A percentile compares a stretch with the other conserved stretches of the same genome.
These are phyloP conservation scores for Saccharomyces hybrid DNA, from an alignment of 1,139 yeast species.

Conservation along the genomic window DNA sequence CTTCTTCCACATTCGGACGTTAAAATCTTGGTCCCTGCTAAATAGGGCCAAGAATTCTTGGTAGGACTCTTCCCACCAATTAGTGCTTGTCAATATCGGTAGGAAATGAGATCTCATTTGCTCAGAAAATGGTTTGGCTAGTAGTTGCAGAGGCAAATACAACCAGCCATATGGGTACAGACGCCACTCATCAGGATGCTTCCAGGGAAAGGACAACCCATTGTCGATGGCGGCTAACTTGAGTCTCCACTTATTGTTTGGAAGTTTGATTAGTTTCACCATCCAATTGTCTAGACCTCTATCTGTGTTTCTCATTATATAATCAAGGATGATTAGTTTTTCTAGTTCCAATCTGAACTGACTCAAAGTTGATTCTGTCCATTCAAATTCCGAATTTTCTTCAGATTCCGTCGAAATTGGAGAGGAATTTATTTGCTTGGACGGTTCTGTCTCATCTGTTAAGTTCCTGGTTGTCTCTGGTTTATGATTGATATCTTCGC, in stretches of 20 bases:
- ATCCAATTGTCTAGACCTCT: conserved; percentile 75
- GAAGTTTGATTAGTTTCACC: conserved; percentile 38
- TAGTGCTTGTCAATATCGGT: conserved; percentile 49
- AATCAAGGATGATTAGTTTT: conserved; percentile 62
- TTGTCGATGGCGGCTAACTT: conserved; percentile 70
- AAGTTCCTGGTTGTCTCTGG: neutral
- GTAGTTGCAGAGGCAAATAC: conserved; percentile 52
- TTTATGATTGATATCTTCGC: neutral
- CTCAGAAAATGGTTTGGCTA: conserved; percentile 61
- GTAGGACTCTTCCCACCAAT: conserved; percentile 67
- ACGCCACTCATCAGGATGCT: conserved; percentile 77
- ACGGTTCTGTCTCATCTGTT: neutral
- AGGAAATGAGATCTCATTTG: conserved; percentile 51
- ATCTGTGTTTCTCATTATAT: conserved; percentile 68
- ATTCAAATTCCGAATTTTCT: conserved; percentile 33
- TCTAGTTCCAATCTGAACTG: conserved; percentile 60
- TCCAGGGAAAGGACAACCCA: conserved; percentile 74
- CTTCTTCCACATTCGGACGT: conserved; percentile 56
- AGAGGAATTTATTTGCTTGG: conserved; percentile 5
- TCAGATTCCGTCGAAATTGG: conserved; percentile 8
- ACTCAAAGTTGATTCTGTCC: conserved; percentile 46
- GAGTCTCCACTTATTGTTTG: conserved; percentile 39
- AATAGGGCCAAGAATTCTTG: conserved; percentile 42
- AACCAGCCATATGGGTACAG: conserved; percentile 79
- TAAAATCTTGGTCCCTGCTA: conserved; percentile 52